A percentile compares a stretch with the other conserved stretches of the same genome.
These are phyloP conservation scores for Pseudopyrenochaeta lycopersici DNA, from an alignment of 2,329 filamentous ascomycete genomes.

Conservation along the genomic window DNA sequence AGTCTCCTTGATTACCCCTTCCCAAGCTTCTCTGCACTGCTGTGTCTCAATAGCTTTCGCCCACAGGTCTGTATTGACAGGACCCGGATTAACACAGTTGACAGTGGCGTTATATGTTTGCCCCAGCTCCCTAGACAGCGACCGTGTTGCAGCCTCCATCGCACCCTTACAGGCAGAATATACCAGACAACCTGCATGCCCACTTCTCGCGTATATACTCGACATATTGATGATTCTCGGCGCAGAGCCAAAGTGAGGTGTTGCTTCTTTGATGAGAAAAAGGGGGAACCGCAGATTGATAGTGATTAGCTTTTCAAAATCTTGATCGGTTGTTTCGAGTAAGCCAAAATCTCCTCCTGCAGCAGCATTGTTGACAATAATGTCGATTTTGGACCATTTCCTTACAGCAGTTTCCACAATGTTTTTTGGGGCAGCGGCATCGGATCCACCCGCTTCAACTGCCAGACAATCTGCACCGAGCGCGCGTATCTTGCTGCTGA, in stretches of 20 bases:
- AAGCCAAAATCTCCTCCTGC: conserved; percentile 12
- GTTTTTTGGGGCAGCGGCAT: conserved; percentile 28
- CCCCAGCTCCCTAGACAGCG: conserved; percentile 65
- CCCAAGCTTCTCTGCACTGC: conserved; percentile 32
- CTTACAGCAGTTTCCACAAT: conserved; percentile 36
- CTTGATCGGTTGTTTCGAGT: conserved; percentile 52
- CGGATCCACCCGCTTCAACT: conserved; percentile 45
- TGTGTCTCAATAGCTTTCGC: conserved; percentile 47
- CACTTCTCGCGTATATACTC: conserved; percentile 58
- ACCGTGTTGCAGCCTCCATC: conserved; percentile 58
- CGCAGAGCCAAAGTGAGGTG: conserved; percentile 55
- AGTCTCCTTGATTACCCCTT: conserved; percentile 42
- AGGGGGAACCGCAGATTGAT: conserved; percentile 63
- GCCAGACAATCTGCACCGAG: conserved; percentile 29
- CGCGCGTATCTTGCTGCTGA: conserved; percentile 34
- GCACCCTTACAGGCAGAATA: conserved; percentile 66
- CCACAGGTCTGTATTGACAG: conserved; percentile 63
- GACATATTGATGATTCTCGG: conserved; percentile 36
- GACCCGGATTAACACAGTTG: conserved; percentile 66
- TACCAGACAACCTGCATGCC: conserved; percentile 54
- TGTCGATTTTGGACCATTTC: conserved; percentile 36
- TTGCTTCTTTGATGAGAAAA: conserved; percentile 59
- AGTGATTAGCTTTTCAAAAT: conserved; percentile 60
- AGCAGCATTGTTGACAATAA: conserved; percentile 48
- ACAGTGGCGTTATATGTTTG: conserved; percentile 61